Evolutionary conservation across 2,329 filamentous ascomycete genomes (phyloP).

Genomic region (Neurospora crassa): DNA sequence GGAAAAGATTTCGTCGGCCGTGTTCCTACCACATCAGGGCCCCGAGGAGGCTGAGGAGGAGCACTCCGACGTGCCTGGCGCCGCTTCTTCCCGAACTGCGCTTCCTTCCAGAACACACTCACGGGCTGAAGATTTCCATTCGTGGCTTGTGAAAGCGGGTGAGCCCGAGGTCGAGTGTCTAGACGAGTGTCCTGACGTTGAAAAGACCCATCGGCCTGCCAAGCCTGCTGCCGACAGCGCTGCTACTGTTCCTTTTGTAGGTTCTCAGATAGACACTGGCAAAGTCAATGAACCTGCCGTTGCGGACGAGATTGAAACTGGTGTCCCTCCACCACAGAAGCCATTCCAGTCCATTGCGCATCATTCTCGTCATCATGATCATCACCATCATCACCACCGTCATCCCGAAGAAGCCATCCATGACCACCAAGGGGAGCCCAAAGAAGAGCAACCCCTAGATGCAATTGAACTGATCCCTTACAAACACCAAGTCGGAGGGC

Average conservation of each 20-base stretch:
- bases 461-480: slow-evolving; percentile 96
- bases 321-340: slow-evolving; percentile 21
- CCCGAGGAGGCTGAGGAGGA: slow-evolving; percentile 30
- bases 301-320: slow-evolving; percentile 32
- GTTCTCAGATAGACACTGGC: slow-evolving; percentile 18
- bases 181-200: slow-evolving; percentile 21
- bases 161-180: slow-evolving; percentile 32
- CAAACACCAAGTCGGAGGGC: slow-evolving; percentile 92
- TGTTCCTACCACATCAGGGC: slow-evolving; percentile 70
- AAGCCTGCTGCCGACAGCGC: slow-evolving; percentile 12
- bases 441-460: slow-evolving; percentile 54
- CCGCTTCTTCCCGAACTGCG: slow-evolving; percentile 8
- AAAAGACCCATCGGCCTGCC: slow-evolving; percentile 18
- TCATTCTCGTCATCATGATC: slow-evolving; percentile 17
- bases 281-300: slow-evolving; percentile 29
- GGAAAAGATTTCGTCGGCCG: slow-evolving; percentile 79
- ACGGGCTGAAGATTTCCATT: slow-evolving; percentile 30
- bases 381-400: background rate
- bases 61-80: slow-evolving; percentile 11
- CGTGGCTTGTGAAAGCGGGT: slow-evolving; percentile 51
- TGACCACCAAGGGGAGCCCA: slow-evolving; percentile 40
- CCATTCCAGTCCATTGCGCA: slow-evolving; percentile 30
- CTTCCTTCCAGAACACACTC: slow-evolving; percentile 15
- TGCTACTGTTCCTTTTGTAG: slow-evolving; percentile 11
- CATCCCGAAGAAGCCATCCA: slow-evolving; percentile 35